Evolutionary conservation across 2,329 filamentous ascomycete genomes (phyloP).

Genomic region (Bipolaris victoriae): DNA sequence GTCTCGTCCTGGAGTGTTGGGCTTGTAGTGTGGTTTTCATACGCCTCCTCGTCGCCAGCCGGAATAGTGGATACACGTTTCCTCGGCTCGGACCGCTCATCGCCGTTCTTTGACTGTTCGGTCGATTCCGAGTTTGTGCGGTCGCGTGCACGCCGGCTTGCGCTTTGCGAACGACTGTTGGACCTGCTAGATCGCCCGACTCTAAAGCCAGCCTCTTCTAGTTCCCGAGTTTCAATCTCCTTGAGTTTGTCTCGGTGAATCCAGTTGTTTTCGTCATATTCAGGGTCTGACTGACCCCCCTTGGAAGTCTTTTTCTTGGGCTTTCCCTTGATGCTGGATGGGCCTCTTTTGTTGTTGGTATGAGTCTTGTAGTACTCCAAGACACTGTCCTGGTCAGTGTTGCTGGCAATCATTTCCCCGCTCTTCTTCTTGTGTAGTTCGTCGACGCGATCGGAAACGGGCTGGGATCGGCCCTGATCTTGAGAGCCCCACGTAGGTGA

Average conservation of each 20-base stretch:
- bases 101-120: conserved; percentile 31
- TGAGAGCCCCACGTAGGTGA: conserved; percentile 42
- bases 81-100: conserved; percentile 38
- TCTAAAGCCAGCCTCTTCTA: conserved; percentile 77
- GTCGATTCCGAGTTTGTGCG: conserved; percentile 43
- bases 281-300: conserved; percentile 25
- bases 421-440: conserved; percentile 50
- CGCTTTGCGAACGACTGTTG: conserved; percentile 47
- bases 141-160: conserved; percentile 33
- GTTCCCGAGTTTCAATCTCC: conserved; percentile 78
- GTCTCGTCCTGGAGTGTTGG: conserved; percentile 79
- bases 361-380: conserved; percentile 53
- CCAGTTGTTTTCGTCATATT: conserved; percentile 72
- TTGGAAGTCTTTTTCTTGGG: conserved; percentile 38
- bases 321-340: conserved; percentile 26
- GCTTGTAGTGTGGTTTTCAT: conserved; percentile 64
- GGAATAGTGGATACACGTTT: conserved; percentile 48
- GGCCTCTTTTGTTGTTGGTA: conserved; percentile 25
- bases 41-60: conserved; percentile 53
- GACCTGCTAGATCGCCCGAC: conserved; percentile 54
- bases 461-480: conserved; percentile 32
- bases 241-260: conserved; percentile 86
- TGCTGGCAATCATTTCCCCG: conserved; percentile 51
- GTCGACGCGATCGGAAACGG: conserved; percentile 44
- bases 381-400: conserved; percentile 56